Evolutionary conservation across 1,284 basidiomycete species (phyloP).

Genomic region (Naganishia cerealis): DNA sequence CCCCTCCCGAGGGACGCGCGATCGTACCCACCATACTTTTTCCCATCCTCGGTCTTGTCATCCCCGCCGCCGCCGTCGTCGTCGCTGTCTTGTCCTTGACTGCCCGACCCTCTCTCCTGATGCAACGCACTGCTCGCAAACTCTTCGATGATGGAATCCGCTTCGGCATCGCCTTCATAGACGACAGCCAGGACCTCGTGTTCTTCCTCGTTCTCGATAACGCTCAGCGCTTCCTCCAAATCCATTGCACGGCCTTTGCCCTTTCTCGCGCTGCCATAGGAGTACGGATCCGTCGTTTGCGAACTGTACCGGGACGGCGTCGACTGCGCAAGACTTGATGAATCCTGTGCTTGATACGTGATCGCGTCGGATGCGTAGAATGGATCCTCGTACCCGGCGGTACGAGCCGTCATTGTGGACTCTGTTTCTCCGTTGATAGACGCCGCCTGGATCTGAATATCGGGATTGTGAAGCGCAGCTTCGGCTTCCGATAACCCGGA

Average conservation of each 20-base stretch:
- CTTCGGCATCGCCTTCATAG: slow-evolving; percentile 30
- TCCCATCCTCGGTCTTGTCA: slow-evolving; percentile 13
- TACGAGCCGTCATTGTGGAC: background rate
- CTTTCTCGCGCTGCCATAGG: slow-evolving; percentile 16
- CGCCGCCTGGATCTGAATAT: slow-evolving; percentile 28
- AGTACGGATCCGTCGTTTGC: slow-evolving; percentile 13
- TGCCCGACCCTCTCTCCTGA: slow-evolving; percentile 32
- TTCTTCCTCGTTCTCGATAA: slow-evolving; percentile 32
- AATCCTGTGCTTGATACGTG: slow-evolving; percentile 28
- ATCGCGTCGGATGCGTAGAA: slow-evolving; percentile 21
- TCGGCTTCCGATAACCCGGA: slow-evolving; percentile 49
- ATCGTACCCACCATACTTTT: slow-evolving; percentile 11
- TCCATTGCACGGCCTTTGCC: slow-evolving; percentile 29
- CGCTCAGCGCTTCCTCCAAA: slow-evolving; percentile 30
- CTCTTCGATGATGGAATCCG: slow-evolving; percentile 25
- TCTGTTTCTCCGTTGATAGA: slow-evolving; percentile 13
- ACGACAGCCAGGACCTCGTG: slow-evolving; percentile 32
- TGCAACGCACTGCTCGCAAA: slow-evolving; percentile 36
- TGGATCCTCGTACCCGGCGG: background rate
- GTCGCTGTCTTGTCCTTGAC: slow-evolving; percentile 38
- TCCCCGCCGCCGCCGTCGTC: slow-evolving; percentile 36
- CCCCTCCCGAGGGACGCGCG: slow-evolving; percentile 15
- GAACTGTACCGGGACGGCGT: slow-evolving; percentile 1
- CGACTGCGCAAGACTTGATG: slow-evolving; percentile 5
- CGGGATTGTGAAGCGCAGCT: slow-evolving; percentile 38